Evolutionary conservation across 2,329 filamentous ascomycete genomes (phyloP), one percentile per base, ranked within the genome.

Genomic region (Penicillium glabrum): DNA sequence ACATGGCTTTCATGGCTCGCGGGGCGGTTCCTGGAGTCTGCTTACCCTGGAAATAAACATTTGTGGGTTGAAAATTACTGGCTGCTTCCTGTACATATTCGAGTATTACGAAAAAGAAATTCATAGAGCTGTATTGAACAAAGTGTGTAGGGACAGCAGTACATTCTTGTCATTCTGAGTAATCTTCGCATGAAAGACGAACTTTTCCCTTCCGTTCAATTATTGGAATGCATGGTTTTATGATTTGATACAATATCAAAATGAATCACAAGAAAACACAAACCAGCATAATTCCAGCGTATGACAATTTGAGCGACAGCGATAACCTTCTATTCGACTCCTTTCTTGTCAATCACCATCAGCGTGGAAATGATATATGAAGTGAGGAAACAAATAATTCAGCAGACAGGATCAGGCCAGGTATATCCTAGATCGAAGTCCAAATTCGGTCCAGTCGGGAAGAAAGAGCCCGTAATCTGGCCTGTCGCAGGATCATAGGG

Each of bases 401-500:
- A 69, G 29, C 61, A 69, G 9, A 69, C 60, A 7, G 69, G 63
- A 55, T 71, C 70, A 37, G 67, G 66, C 67, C 69, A 72, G 55
- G 69, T 65, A 58, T 67, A 71, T 1, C 65, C 67, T 55, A 73
- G 56, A 24, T 73, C 70, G 45, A 73, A 54, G 37, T 73, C 71
- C 26, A 73, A 43, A 26, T 65, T 69, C 5, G 60, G 49, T 23
- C 61, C 64, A 7, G 60, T 48, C n/a, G 71, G 72, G 57, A 75
- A 75, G 52, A 75, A 73, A 5, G 71, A 73, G n/a, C 71, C 71
- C 0, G 71, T 73, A 1, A 75, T 68, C 46, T 74, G 71, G 21
- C 72, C 72, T 1, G 71, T 74, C 44, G 56, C 61, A 21, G 72
- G 67, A 51, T 75, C 72, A 31, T 70, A 74, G 1, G 72, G 72